Evolutionary conservation across 1,139 yeast species (phyloP), one percentile per base, ranked within the genome.

Genomic region (Protomyces inouyei): DNA sequence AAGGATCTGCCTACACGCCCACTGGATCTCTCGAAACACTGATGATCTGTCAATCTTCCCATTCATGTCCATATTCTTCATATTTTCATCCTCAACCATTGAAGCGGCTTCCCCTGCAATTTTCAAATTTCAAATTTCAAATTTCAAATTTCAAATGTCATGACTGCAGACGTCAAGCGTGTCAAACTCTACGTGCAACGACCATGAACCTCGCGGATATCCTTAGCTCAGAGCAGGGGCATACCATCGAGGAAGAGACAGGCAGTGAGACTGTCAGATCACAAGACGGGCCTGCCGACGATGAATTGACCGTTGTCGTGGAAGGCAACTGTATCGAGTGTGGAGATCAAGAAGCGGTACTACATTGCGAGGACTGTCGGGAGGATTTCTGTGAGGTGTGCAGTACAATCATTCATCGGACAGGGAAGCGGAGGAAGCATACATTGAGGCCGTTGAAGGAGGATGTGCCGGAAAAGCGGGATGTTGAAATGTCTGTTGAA

Each of bases 311-410:
- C 2, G 64, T 21, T 1, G 28, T 60, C 18, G 59, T 28, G 37
- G 59, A 57, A 18, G 59, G 59, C 18, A 36, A 46, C 32, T 54
- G 59, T 37, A 54, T 55, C 28, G 59, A 60, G 32, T 86, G 92
- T 72, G 82, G 82, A 40, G 88, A 86, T 71, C 87, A 85, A 83
- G 85, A 87, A 32, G 76, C 82, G 3, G 88, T 85, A 68, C 74
- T 84, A 10, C 73, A 76, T 38, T 86, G 92, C 73, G 71, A 75
- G 45, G 78, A 78, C 60, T 86, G 92, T 73, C 82, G 80, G 45
- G 92, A 86, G 69, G 78, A 78, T 32, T 86, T 85, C 69, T 86
- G 92, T 72, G 78, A 80, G 40, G 87, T 85, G 1, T 86, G 92
- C 71, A 85, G 81, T 71, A 83, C 79, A 52, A 81, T 85, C 75